Conservation (phyloP, 2,329 filamentous ascomycete species). For the Mycosphaerella sp. region DNA sequence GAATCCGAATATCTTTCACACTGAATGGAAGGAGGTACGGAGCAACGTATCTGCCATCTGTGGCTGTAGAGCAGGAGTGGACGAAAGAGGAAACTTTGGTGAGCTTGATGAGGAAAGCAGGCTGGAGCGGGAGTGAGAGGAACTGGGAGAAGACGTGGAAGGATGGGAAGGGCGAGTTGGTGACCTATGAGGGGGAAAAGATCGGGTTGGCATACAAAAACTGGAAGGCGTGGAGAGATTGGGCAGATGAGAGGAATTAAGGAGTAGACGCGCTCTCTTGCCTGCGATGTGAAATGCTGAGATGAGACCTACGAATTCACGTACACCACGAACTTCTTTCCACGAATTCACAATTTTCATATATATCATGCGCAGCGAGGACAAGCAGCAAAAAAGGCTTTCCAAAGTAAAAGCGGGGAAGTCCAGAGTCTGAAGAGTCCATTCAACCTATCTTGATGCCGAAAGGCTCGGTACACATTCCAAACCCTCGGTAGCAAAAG, state of each 20-base stretch:
- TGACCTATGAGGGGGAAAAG: conserved; percentile 82
- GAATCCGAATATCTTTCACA: conserved; percentile 78
- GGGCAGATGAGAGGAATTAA: conserved; percentile 45
- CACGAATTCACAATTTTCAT: too few species aligned
- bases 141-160: conserved; percentile 57
- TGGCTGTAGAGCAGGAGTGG: conserved; percentile 90
- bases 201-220: conserved; percentile 62
- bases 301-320: too few species aligned
- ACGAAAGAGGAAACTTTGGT: conserved; percentile 84
- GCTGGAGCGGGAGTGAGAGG: conserved; percentile 62
- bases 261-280: not conserved
- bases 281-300: too few species aligned
- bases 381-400: too few species aligned
- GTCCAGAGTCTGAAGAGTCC: too few species aligned
- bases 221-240: conserved; percentile 73
- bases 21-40: conserved; percentile 67
- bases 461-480: too few species aligned
- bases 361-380: too few species aligned
- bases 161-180: conserved; percentile 64
- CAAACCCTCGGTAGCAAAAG: too few species aligned
- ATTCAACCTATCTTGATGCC: too few species aligned
- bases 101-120: conserved; percentile 89
- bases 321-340: too few species aligned
- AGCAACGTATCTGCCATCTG: conserved; percentile 86
- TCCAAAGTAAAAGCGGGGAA: too few species aligned